These are phyloP conservation scores for Lodderomyces pseudojiufengensis DNA, from an alignment of 1,139 yeast genomes.

Conservation along the genomic window DNA sequence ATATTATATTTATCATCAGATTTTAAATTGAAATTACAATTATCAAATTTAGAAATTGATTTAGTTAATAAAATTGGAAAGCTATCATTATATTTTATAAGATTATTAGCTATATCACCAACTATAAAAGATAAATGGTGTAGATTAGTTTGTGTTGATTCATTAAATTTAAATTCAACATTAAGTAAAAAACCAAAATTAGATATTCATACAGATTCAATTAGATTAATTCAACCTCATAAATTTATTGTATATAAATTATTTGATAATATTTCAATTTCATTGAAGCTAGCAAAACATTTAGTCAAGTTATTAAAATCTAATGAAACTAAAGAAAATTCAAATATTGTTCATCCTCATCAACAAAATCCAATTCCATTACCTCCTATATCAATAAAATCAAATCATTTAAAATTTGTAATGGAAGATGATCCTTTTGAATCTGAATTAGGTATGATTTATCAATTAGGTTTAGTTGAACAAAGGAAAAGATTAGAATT, in stretches of 20 bases:
- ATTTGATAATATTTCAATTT: slow-evolving; percentile 58
- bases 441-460: slow-evolving; percentile 67
- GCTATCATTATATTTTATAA: slow-evolving; percentile 30
- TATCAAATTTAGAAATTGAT: slow-evolving; percentile 22
- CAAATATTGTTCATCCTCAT: slow-evolving; percentile 26
- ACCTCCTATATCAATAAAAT: slow-evolving; percentile 51
- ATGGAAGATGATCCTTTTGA: slow-evolving; percentile 90
- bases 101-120: slow-evolving; percentile 57
- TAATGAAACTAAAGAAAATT: slow-evolving; percentile 18
- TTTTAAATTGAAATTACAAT: slow-evolving; percentile 47
- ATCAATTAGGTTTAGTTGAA: slow-evolving; percentile 71
- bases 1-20: slow-evolving; percentile 40
- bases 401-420: slow-evolving; percentile 45
- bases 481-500: slow-evolving; percentile 65
- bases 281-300: slow-evolving; percentile 54
- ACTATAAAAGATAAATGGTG: slow-evolving; percentile 46
- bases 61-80: slow-evolving; percentile 18
- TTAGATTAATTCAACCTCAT: slow-evolving; percentile 45
- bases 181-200: slow-evolving; percentile 5
- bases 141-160: slow-evolving; percentile 45
- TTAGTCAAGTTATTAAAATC: slow-evolving; percentile 44
- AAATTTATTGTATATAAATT: slow-evolving; percentile 55
- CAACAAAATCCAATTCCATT: slow-evolving; percentile 43
- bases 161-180: slow-evolving; percentile 19
- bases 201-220: slow-evolving; percentile 21